Percentiles rank a stretch among this genome's conserved stretches.
These are phyloP conservation scores for Syncephalastrum monosporum DNA, from an alignment of 371 early-diverging fungal genomes.

Conservation along the genomic window DNA sequence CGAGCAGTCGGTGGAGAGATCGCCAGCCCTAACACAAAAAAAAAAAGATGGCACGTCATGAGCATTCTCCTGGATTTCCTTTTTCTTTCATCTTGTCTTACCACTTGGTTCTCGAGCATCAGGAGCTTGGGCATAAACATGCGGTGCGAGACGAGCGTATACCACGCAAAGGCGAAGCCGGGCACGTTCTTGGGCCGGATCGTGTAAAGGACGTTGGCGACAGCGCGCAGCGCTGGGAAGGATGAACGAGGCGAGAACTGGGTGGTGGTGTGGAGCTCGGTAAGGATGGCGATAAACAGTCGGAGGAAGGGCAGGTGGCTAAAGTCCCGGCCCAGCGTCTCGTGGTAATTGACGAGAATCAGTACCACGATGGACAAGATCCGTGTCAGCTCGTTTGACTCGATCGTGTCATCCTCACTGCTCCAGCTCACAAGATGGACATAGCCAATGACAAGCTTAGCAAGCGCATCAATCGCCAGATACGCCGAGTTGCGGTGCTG, in stretches of 20 bases:
- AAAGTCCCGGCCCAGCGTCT: conserved; percentile 76
- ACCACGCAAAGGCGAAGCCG: conserved; percentile 97
- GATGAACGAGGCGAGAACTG: conserved; percentile 69
- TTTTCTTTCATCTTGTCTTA: conserved; percentile 12
- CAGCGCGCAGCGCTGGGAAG: conserved; percentile 67
- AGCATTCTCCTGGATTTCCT: conserved; percentile 4
- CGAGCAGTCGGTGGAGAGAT: conserved; percentile 78
- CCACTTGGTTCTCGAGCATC: conserved; percentile 69
- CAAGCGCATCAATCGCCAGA: conserved; percentile 83
- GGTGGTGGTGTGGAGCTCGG: conserved; percentile 75
- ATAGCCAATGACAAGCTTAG: conserved; percentile 74
- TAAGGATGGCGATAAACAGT: conserved; percentile 80
- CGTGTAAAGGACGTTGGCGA: conserved; percentile 81
- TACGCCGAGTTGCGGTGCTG: conserved; percentile 50
- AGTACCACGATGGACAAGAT: conserved; percentile 84
- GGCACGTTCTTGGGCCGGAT: conserved; percentile 88
- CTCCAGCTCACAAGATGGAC: conserved; percentile 18
- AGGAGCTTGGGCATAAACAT: conserved; percentile 90
- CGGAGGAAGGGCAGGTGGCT: conserved; percentile 93
- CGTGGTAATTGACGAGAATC: conserved; percentile 82
- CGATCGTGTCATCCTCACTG: conserved; percentile 5
- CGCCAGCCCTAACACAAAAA: conserved; percentile 75
- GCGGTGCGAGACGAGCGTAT: conserved; percentile 90
- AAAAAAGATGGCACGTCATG: background rate
- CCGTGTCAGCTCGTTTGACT: conserved; percentile 56